Percentiles rank a stretch among this genome's conserved stretches.
Evolutionary conservation across 1,139 yeast species (phyloP).

Genomic region (Candida sojae): DNA sequence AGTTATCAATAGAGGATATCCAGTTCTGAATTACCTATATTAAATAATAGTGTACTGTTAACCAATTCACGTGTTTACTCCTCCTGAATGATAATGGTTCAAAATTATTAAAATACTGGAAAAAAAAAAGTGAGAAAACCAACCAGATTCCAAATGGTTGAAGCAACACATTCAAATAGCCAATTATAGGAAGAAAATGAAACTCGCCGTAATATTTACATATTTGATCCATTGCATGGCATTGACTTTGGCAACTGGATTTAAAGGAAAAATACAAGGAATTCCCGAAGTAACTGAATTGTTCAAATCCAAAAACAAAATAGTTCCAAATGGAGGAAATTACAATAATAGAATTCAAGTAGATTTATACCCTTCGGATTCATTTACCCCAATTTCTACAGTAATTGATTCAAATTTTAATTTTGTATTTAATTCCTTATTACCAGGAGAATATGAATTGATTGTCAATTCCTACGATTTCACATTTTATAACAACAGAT

Average conservation of each 20-base stretch:
- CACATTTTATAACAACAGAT: conserved; percentile 26
- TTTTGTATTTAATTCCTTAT: conserved; percentile 27
- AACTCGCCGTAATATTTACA: neutral
- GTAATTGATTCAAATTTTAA: conserved; percentile 27
- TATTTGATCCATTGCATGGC: neutral
- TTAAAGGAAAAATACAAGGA: conserved; percentile 21
- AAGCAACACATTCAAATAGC: neutral
- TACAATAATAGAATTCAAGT: conserved; percentile 37
- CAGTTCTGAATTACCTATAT: no score
- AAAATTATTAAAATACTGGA: no score
- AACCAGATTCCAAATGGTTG: no score
- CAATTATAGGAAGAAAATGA: neutral
- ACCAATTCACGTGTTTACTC: no score
- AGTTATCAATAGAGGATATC: no score
- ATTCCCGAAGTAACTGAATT: conserved; percentile 28
- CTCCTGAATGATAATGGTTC: no score
- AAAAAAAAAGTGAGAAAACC: neutral
- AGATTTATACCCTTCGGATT: conserved; percentile 20
- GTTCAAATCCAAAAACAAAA: conserved; percentile 18
- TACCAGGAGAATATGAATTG: conserved; percentile 37
- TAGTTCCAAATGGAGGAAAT: conserved; percentile 37
- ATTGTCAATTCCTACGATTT: conserved; percentile 41
- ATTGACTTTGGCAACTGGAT: conserved; percentile 14
- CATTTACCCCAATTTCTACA: conserved; percentile 14
- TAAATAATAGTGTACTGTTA: no score